phyloP scores from a whole-genome alignment of 495 filamentous ascomycete genomes.

The Rostrohypoxylon terebratum region DNA sequence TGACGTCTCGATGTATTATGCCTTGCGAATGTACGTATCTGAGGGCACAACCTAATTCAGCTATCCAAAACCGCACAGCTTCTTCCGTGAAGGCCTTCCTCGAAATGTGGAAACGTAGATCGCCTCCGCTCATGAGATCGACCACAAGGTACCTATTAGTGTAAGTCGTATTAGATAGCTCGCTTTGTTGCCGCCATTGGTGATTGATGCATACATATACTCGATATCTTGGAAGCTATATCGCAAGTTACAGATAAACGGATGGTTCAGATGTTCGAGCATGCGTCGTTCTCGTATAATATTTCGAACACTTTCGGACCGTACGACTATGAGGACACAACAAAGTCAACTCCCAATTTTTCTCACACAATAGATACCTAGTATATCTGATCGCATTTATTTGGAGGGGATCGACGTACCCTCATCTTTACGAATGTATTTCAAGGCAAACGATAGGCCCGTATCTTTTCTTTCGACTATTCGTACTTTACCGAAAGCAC shows the following conservation, averaged over 20 bases:
- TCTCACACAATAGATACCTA: not conserved
- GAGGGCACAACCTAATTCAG: conserved; percentile 91
- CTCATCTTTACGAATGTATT: conserved; percentile 99
- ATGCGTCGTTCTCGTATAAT: conserved; percentile 97
- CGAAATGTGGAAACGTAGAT: conserved; percentile 97
- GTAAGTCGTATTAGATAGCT: conserved; percentile 32
- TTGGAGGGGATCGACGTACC: conserved; percentile 64
- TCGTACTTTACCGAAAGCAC: conserved; percentile 97
- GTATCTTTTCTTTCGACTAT: conserved; percentile 99
- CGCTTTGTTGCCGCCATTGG: not conserved
- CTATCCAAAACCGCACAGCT: conserved; percentile 95
- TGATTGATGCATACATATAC: conserved; percentile 79
- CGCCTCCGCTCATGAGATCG: conserved; percentile 97
- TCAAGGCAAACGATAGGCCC: conserved; percentile 88
- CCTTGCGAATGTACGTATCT: conserved; percentile 90
- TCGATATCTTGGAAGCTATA: conserved; percentile 99
- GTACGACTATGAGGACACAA: conserved; percentile 73
- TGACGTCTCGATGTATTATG: conserved; percentile 96
- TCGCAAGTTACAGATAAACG: conserved; percentile 97
- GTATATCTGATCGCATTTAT: not conserved
- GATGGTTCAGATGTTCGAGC: conserved; percentile 97
- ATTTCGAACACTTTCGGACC: conserved; percentile 96
- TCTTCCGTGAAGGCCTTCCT: conserved; percentile 98
- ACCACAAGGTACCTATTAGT: conserved; percentile 91
- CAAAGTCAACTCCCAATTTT: conserved; percentile 25